A percentile compares a stretch with the other conserved stretches of the same genome.
phyloP scores from a whole-genome alignment of 176 grass and related monocot species.

The Triticum timopheevii region DNA sequence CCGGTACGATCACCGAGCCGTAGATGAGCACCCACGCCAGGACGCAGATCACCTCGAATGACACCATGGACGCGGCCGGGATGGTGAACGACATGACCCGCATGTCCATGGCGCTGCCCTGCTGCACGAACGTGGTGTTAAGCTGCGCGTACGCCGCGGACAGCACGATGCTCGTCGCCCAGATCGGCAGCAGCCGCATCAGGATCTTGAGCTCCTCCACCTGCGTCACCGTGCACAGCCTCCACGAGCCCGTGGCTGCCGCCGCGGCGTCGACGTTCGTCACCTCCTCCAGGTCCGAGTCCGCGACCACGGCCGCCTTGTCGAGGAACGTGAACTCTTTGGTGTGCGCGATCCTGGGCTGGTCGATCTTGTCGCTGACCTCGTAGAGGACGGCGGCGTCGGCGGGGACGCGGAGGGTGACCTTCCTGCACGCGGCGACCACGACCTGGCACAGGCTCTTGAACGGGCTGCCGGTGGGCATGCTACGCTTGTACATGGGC shows the following conservation, averaged over 20 bases:
- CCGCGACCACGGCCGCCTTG: constrained; percentile 51
- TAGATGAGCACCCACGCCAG: constrained; percentile 54
- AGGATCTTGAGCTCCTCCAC: constrained; percentile 86
- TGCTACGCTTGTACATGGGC: constrained; percentile 46
- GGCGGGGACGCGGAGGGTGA: constrained; percentile 27
- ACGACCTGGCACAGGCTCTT: constrained; percentile 63
- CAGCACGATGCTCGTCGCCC: constrained; percentile 50
- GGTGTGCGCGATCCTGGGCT: constrained; percentile 55
- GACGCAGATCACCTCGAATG: constrained; percentile 49
- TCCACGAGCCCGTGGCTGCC: constrained; percentile 6
- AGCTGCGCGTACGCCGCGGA: constrained; percentile 58
- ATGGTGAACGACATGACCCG: constrained; percentile 44
- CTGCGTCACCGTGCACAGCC: constrained; percentile 79
- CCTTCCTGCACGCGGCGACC: constrained; percentile 60
- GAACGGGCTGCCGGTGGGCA: constrained; percentile 59
- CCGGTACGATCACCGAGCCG: constrained; percentile 42
- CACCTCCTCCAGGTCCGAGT: constrained; percentile 38
- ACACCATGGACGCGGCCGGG: constrained; percentile 54
- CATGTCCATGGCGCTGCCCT: constrained; percentile 57
- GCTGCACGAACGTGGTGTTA: constrained; percentile 65
- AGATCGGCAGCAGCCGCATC: constrained; percentile 52
- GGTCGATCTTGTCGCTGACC: constrained; percentile 33
- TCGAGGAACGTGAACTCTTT: constrained; percentile 68
- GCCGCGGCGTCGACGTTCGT: background rate
- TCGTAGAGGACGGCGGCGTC: constrained; percentile 42